Evolutionary conservation across 1,284 basidiomycete species (phyloP), one percentile per base, ranked within the genome.

Genomic region (Taiwanofungus camphoratus): DNA sequence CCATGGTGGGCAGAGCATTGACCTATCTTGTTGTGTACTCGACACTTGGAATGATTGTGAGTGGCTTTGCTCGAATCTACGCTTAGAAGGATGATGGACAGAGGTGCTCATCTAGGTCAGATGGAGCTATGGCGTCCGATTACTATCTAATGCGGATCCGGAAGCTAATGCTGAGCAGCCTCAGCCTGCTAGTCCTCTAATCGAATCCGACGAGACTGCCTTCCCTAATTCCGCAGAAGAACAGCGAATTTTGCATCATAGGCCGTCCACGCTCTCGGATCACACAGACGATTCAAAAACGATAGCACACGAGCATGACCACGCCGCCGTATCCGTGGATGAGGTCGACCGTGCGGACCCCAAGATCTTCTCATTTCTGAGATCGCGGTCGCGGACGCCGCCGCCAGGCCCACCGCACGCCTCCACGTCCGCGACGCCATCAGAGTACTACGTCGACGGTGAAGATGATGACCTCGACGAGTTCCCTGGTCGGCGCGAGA

Each of bases 1-100:
- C 85, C 26, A 96, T 96, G 90, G 75, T 96, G 31, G 92, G 93
- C 42, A 77, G 93, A 9, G 91, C 94, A 0, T 69, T 97, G 47
- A 93, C 92, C 0, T 96, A 97, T 60, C 76, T 97, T 31, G 89
- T 95, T 5, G 71, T 96, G 15, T 94, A 93, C 62, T 92, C 88
- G 47, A 96, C 93, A 0, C 73, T 97, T 32, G 92, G 93, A 44
- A 96, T 95, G 90, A 79, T 94, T 54, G 85, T 88, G 57, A 51
- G 82, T 74, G 2, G 9, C 26, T 29, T n/a, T n/a, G n/a, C 9
- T 15, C 11, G 8, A 26, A 27, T 36, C 40, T n/a, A 39, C 20
- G 13, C 30, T 45, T 15, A 31, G 18, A 31, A 46, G 24, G 30
- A 37, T n/a, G 8, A 23, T 19, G 41, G 32, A n/a, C n/a, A n/a